phyloP scores from a whole-genome alignment of 805 yeast genomes.

The Candida railenensis region DNA sequence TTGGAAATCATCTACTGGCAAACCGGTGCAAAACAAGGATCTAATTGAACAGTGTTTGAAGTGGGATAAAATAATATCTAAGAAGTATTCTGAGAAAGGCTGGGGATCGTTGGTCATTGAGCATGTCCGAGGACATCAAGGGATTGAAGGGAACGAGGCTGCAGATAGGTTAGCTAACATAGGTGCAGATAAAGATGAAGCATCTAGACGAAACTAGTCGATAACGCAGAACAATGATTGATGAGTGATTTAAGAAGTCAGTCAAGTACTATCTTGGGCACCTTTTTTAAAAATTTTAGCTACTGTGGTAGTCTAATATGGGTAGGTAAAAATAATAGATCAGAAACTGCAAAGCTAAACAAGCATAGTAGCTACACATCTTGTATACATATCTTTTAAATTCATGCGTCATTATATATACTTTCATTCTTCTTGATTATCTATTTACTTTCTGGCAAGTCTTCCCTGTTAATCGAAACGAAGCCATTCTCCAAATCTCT shows the following conservation, averaged over 20 bases:
- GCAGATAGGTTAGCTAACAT: slow-evolving; percentile 74
- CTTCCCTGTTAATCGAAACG: slow-evolving; percentile 20
- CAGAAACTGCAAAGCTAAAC: no score
- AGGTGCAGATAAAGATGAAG: slow-evolving; percentile 53
- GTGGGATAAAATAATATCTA: slow-evolving; percentile 32
- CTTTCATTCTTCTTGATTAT: neutral
- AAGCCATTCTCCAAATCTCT: slow-evolving; percentile 15
- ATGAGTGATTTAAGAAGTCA: neutral
- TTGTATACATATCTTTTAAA: no score
- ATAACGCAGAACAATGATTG: neutral
- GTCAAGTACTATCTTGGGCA: no score
- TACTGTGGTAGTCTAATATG: no score
- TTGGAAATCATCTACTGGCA: slow-evolving; percentile 48
- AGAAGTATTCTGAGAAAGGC: slow-evolving; percentile 29
- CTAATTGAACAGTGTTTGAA: slow-evolving; percentile 36
- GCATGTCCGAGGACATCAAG: slow-evolving; percentile 76
- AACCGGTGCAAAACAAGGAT: slow-evolving; percentile 51
- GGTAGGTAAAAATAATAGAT: no score
- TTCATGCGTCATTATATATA: no score
- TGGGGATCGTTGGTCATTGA: slow-evolving; percentile 43
- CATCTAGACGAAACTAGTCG: neutral
- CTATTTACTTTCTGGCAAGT: slow-evolving; percentile 6
- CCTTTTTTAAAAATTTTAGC: no score
- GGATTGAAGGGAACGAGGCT: slow-evolving; percentile 65
- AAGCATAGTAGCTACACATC: no score